Base-by-base conservation (phyloP, 2,329 filamentous ascomycete genomes). In the Neonectria coccinea region DNA sequence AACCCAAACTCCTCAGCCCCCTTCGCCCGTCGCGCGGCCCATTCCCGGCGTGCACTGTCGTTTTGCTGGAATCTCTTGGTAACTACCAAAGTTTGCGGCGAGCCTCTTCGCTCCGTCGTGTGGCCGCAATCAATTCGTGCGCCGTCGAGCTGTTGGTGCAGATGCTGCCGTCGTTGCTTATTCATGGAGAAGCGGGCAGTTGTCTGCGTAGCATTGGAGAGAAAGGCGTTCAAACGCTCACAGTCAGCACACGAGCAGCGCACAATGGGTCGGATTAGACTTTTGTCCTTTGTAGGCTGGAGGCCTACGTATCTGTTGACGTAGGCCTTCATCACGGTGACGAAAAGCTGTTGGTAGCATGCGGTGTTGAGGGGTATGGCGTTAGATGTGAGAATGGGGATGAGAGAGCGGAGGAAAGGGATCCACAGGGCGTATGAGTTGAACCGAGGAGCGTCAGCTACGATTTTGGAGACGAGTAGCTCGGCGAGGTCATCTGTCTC, bases 181-280 rank as follows among this genome's bases (percentile, higher is more conserved):
- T 27, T 59, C 10, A 73, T 41, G 10, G 59, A 0, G 41, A 77
- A 73, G 0, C 20, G 53, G 3, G 27, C 55, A 11, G 64, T 45
- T 1, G 12, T 31, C 14, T 61, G 9, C 5, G 48, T 18, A 12
- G 62, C 54, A 27, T 64, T 45, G 9, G 25, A 20, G 12, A 79
- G 74, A 62, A 79, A 79, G 0, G 1, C 5, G 53, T 75, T 75
- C 7, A 79, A 62, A 0, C 4, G 0, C 1, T 2, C 4, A 58
- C 77, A 79, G 51, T 75, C 70, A 7, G 0, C 0, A 44, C 78
- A 79, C 6, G 2, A 1, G 58, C 75, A 77, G 9, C 16, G 1
- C 29, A 71, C 64, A 4, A 16, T 14, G 9, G 29, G 51, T 12
- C 64, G 57, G 3, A n/a, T 54, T 4, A 69, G 33, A 41, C 44